Evolutionary conservation across 192 early-diverging fungal species (phyloP).

Genomic region (Dissophora globulifera): DNA sequence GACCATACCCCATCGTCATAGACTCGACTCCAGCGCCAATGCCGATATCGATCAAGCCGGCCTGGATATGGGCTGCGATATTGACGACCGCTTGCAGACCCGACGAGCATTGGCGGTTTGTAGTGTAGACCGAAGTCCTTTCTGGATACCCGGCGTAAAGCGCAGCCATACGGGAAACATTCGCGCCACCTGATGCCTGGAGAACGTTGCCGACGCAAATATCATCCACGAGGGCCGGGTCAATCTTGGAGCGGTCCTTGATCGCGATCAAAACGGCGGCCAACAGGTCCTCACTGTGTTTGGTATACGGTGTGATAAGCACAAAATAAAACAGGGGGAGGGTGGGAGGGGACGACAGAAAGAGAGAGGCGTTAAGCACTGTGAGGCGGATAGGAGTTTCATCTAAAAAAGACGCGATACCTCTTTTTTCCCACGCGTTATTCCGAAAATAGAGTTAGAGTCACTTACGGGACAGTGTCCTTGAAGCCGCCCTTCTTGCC

Average conservation of each 20-base stretch:
- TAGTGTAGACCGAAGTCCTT: conserved; percentile 77
- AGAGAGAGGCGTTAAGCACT: neutral
- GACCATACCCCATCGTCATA: conserved; percentile 89
- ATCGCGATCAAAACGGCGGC: conserved; percentile 79
- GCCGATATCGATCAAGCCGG: conserved; percentile 87
- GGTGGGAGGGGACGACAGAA: neutral
- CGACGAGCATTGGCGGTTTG: conserved; percentile 94
- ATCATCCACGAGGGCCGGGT: conserved; percentile 86
- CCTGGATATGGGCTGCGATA: conserved; percentile 84
- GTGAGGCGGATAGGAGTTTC: neutral
- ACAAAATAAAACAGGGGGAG: no score
- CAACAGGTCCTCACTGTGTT: conserved; percentile 69
- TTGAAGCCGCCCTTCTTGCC: conserved; percentile 83
- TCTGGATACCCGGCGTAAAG: conserved; percentile 90
- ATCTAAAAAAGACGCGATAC: neutral
- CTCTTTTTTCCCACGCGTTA: neutral
- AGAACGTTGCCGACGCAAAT: conserved; percentile 93
- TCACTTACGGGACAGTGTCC: conserved; percentile 69
- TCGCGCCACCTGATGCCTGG: conserved; percentile 87
- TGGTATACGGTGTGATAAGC: neutral
- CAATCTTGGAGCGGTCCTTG: conserved; percentile 79
- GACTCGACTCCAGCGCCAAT: conserved; percentile 94
- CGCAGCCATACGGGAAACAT: conserved; percentile 85
- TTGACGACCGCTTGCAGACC: conserved; percentile 87
- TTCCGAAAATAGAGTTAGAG: neutral